A percentile compares a stretch with the other conserved stretches of the same genome.
Evolutionary conservation across 495 filamentous ascomycete species (phyloP).

Genomic region (Penicillium cinerascens): DNA sequence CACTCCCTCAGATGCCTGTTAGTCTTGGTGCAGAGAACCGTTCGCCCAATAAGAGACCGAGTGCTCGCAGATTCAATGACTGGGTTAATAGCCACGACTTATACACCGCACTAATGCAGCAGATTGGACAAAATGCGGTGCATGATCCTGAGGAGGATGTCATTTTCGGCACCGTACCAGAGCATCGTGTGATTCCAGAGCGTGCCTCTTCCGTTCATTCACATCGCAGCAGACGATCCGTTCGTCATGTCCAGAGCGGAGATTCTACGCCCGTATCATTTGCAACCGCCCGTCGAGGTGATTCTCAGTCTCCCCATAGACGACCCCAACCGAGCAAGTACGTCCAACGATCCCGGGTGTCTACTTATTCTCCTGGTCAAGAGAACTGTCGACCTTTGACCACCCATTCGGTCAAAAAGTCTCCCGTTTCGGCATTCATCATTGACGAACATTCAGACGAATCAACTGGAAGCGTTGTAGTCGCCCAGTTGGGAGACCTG

Average conservation of each 20-base stretch:
- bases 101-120: conserved; percentile 71
- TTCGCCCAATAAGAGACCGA: conserved; percentile 8
- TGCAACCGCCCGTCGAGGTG: conserved; percentile 24
- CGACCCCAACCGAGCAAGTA: background rate
- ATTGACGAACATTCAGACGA: conserved; percentile 18
- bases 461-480: conserved; percentile 19
- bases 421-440: conserved; percentile 1
- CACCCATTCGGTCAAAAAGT: background rate
- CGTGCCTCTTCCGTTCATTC: conserved; percentile 27
- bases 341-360: background rate
- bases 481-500: conserved; percentile 5
- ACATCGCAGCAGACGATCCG: conserved; percentile 27
- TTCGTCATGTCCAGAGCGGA: conserved; percentile 33
- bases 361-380: background rate
- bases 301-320: conserved; percentile 22
- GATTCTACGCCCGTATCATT: conserved; percentile 32
- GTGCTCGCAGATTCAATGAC: conserved; percentile 16
- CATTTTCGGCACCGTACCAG: conserved; percentile 29
- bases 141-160: conserved; percentile 31
- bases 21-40: background rate
- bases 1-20: conserved; percentile 19
- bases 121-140: conserved; percentile 41
- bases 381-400: background rate
- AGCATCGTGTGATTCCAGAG: conserved; percentile 31
- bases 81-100: conserved; percentile 61